phyloP scores from a whole-genome alignment of 2,329 filamentous ascomycete genomes.

The Nannizzia gypsea region DNA sequence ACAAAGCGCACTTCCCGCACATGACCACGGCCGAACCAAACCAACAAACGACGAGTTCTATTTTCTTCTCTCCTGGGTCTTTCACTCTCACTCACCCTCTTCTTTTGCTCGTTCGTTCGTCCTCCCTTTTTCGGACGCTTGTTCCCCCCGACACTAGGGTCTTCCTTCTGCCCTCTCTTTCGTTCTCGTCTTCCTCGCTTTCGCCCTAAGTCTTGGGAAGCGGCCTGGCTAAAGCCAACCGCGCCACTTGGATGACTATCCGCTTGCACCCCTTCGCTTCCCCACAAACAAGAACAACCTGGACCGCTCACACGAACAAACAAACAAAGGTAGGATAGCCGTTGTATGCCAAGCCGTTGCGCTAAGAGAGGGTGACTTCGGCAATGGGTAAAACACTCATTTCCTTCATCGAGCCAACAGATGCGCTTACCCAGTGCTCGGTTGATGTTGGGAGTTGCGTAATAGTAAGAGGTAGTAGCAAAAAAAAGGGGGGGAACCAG shows the following conservation, averaged over 20 bases:
- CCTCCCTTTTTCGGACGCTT: not conserved
- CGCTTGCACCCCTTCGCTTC: not conserved
- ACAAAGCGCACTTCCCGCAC: not conserved
- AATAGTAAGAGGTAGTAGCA: not conserved
- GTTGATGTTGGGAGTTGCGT: conserved; percentile 1
- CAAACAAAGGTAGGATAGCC: conserved; percentile 1
- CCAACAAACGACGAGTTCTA: not conserved
- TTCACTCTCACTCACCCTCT: too few relatives aligned
- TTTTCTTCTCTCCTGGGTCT: not conserved
- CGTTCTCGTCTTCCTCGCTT: not conserved
- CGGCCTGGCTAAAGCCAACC: not conserved
- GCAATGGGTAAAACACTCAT: not conserved
- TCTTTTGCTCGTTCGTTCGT: not conserved
- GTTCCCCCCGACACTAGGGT: not conserved
- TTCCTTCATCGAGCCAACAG: not conserved
- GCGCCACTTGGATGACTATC: not conserved
- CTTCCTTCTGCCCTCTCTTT: not conserved
- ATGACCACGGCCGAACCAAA: not conserved
- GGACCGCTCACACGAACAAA: not conserved
- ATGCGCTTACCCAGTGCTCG: not conserved
- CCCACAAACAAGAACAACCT: not conserved
- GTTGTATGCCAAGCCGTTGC: conserved; percentile 1
- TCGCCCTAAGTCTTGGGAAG: not conserved
- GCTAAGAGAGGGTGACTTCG: not conserved
- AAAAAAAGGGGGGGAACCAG: too few relatives aligned